These are phyloP conservation scores for Arachis hypogaea DNA, from an alignment of 306 rosid species.

Conservation along the genomic window DNA sequence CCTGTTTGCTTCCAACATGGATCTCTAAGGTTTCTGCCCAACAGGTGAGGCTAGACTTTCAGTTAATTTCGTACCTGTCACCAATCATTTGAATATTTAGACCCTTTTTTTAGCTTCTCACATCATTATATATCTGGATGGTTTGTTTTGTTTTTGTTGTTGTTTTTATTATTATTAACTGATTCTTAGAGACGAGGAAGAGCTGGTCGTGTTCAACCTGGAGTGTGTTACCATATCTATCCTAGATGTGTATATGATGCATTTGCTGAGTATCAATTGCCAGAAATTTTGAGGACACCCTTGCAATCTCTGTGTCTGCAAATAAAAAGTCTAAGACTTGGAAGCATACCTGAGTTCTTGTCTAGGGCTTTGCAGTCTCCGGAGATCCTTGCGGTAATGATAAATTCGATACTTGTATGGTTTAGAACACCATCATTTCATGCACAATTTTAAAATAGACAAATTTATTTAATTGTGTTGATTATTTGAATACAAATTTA, in stretches of 20 bases:
- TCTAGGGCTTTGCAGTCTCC: conserved; percentile 97
- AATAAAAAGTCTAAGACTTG: conserved; percentile 91
- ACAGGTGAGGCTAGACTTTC: conserved; percentile 73
- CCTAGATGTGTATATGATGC: conserved; percentile 87
- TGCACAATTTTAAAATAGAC: neutral
- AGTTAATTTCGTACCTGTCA: conserved; percentile 37
- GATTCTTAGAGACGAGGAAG: conserved; percentile 89
- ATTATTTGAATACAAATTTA: conserved; percentile 35
- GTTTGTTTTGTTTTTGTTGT: neutral
- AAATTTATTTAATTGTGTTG: conserved; percentile 12
- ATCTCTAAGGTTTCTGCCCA: conserved; percentile 93
- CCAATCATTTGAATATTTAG: conserved; percentile 9
- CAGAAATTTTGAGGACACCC: conserved; percentile 98
- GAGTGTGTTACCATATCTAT: conserved; percentile 90
- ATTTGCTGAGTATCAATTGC: conserved; percentile 87
- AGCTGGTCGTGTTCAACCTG: conserved; percentile 98
- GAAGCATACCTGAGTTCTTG: conserved; percentile 89
- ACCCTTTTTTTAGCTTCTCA: conserved; percentile 16
- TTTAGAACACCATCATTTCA: conserved; percentile 31
- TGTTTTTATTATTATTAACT: conserved; percentile 25
- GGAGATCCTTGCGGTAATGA: conserved; percentile 76
- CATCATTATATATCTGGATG: neutral
- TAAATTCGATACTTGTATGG: conserved; percentile 31
- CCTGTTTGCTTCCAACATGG: conserved; percentile 98
- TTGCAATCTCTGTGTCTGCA: conserved; percentile 95